phyloP scores from a whole-genome alignment of 2,329 filamentous ascomycete genomes.

The Chalaropsis thielavioides region DNA sequence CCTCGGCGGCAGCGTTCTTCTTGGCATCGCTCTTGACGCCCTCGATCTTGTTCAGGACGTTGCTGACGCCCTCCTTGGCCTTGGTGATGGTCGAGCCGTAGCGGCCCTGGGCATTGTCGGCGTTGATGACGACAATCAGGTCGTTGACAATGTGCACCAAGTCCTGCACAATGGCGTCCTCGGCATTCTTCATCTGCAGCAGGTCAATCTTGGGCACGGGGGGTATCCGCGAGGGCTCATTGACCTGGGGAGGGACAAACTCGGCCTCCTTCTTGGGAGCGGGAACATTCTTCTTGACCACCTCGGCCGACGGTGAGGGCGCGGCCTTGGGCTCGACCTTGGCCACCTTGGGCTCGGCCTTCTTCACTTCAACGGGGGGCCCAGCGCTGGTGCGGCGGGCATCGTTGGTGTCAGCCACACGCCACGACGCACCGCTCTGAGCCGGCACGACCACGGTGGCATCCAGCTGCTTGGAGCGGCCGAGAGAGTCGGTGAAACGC shows the following conservation, averaged over 20 bases:
- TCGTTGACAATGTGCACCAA: slow-evolving; percentile 92
- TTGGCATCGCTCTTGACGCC: slow-evolving; percentile 55
- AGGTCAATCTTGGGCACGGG: slow-evolving; percentile 62
- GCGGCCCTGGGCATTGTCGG: slow-evolving; percentile 61
- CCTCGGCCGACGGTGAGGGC: slow-evolving; percentile 24
- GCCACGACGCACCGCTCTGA: slow-evolving; percentile 74
- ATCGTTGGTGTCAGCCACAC: slow-evolving; percentile 48
- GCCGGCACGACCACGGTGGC: slow-evolving; percentile 69
- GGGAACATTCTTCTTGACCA: slow-evolving; percentile 20
- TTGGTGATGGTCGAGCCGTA: slow-evolving; percentile 67
- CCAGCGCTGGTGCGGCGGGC: slow-evolving; percentile 48
- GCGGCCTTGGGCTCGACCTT: slow-evolving; percentile 21
- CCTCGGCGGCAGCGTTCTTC: slow-evolving; percentile 58
- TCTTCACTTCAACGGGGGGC: slow-evolving; percentile 23
- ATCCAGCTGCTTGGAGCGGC: slow-evolving; percentile 40
- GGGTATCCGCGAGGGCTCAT: slow-evolving; percentile 49
- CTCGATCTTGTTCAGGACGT: slow-evolving; percentile 65
- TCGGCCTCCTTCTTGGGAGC: slow-evolving; percentile 22
- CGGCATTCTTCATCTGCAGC: slow-evolving; percentile 57
- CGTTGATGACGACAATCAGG: slow-evolving; percentile 84
- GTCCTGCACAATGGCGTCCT: slow-evolving; percentile 81
- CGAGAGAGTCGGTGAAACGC: slow-evolving; percentile 50
- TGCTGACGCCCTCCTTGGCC: slow-evolving; percentile 69
- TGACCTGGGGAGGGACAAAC: slow-evolving; percentile 45
- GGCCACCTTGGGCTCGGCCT: slow-evolving; percentile 22